phyloP scores from a whole-genome alignment of 2,329 filamentous ascomycete genomes.

The Huntiella bhutanensis region DNA sequence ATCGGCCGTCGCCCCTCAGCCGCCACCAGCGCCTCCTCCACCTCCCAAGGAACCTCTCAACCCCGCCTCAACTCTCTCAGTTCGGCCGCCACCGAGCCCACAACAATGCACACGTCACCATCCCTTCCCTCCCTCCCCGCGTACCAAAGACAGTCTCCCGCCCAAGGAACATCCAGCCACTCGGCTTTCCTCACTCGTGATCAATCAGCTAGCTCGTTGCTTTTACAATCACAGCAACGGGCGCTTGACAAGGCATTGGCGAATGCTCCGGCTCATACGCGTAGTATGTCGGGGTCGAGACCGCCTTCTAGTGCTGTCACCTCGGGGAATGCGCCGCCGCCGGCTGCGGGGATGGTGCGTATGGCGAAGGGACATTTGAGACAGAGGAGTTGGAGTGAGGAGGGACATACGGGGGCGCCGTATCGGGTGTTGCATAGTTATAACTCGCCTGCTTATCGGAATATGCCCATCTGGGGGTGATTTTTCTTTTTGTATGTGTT shows the following conservation, averaged over 20 bases:
- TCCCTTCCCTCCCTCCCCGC: constrained; percentile 1
- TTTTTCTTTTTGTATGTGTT: constrained; percentile 1
- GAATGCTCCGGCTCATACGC: background rate
- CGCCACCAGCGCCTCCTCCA: background rate
- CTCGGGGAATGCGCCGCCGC: background rate
- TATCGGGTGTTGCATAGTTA: constrained; percentile 39
- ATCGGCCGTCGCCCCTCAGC: background rate
- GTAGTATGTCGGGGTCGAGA: background rate
- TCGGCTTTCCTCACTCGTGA: background rate
- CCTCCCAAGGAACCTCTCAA: background rate
- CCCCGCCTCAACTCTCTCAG: background rate
- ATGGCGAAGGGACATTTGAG: constrained; percentile 17
- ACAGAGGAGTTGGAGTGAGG: constrained; percentile 21
- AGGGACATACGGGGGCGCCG: constrained; percentile 17
- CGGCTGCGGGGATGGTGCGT: background rate
- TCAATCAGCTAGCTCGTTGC: background rate
- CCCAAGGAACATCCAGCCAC: constrained; percentile 12
- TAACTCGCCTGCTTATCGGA: constrained; percentile 36
- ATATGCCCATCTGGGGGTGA: constrained; percentile 36
- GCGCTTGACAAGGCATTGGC: background rate
- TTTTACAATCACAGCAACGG: constrained; percentile 6
- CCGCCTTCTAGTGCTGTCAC: too few species aligned
- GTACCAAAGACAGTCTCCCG: constrained; percentile 11
- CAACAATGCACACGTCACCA: background rate
- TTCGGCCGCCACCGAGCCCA: background rate